A percentile compares a stretch with the other conserved stretches of the same genome.
These are phyloP conservation scores for Lomentospora prolificans DNA, from an alignment of 2,329 filamentous ascomycete genomes.

Conservation along the genomic window DNA sequence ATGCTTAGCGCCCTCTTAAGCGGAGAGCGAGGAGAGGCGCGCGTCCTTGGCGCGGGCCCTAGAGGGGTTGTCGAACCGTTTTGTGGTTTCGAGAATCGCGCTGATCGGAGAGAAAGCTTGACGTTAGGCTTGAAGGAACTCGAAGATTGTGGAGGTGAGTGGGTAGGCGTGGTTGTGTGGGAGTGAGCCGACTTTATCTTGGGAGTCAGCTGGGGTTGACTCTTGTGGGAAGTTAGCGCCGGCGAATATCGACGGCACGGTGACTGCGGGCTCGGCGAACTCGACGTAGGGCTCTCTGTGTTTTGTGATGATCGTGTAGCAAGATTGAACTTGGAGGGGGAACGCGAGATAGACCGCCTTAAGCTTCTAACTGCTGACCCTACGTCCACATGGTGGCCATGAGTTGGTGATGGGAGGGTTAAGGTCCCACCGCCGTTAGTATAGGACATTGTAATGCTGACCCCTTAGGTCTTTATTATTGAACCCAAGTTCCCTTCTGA, in stretches of 20 bases:
- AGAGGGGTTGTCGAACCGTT: constrained; percentile 31
- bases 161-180: constrained; percentile 16
- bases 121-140: constrained; percentile 37
- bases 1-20: constrained; percentile 66
- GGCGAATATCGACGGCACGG: constrained; percentile 33
- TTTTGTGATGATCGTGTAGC: constrained; percentile 5
- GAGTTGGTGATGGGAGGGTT: constrained; percentile 78
- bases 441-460: constrained; percentile 44
- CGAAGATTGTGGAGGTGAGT: constrained; percentile 7
- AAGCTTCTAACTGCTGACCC: constrained; percentile 74
- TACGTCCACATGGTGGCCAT: constrained; percentile 72
- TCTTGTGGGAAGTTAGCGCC: constrained; percentile 9
- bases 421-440: constrained; percentile 59
- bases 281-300: constrained; percentile 41
- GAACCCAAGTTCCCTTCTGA: not conserved
- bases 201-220: constrained; percentile 3
- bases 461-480: not conserved
- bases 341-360: constrained; percentile 79
- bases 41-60: constrained; percentile 48
- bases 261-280: constrained; percentile 41
- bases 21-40: constrained; percentile 71
- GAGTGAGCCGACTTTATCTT: not conserved
- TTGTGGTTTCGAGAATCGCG: constrained; percentile 48
- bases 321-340: constrained; percentile 70
- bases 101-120: constrained; percentile 56